phyloP scores from a whole-genome alignment of 371 early-diverging fungal genomes.

The Mucor plumbeus region DNA sequence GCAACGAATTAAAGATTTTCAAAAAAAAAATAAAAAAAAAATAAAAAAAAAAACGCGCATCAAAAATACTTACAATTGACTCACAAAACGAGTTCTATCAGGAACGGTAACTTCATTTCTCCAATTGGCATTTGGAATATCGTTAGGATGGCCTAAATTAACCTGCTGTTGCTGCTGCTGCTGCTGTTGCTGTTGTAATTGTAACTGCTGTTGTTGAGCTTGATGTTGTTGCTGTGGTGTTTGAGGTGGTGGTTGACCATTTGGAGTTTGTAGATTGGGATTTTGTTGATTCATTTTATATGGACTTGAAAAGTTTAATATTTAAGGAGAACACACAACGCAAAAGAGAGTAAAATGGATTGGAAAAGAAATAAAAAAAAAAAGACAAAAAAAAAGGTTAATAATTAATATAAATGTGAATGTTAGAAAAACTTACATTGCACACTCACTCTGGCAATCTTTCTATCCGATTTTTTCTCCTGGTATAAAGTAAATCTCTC shows the following conservation, averaged over 20 bases:
- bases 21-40: constrained; percentile 12
- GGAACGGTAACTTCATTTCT: constrained; percentile 44
- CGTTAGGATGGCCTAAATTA: constrained; percentile 21
- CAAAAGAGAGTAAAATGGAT: too few species aligned
- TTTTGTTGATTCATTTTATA: constrained; percentile 20
- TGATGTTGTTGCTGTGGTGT: constrained; percentile 8
- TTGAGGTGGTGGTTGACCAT: neutral
- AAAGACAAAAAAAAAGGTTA: constrained; percentile 6
- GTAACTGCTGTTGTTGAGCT: constrained; percentile 11
- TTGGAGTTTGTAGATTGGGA: constrained; percentile 14
- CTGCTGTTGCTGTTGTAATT: constrained; percentile 5
- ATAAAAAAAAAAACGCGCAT: constrained; percentile 19
- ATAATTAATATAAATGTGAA: neutral
- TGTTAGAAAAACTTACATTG: neutral
- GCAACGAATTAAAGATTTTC: neutral
- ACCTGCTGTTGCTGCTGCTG: constrained; percentile 22
- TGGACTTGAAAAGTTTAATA: neutral
- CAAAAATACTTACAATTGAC: constrained; percentile 43
- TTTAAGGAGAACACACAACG: neutral
- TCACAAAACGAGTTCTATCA: constrained; percentile 45
- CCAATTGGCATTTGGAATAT: constrained; percentile 40
- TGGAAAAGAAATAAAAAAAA: neutral
- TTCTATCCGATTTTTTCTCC: neutral
- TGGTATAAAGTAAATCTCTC: neutral
- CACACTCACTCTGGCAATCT: neutral